Conservation (phyloP, 768 basidiomycete species). For the Podaxis carcinomalis region DNA sequence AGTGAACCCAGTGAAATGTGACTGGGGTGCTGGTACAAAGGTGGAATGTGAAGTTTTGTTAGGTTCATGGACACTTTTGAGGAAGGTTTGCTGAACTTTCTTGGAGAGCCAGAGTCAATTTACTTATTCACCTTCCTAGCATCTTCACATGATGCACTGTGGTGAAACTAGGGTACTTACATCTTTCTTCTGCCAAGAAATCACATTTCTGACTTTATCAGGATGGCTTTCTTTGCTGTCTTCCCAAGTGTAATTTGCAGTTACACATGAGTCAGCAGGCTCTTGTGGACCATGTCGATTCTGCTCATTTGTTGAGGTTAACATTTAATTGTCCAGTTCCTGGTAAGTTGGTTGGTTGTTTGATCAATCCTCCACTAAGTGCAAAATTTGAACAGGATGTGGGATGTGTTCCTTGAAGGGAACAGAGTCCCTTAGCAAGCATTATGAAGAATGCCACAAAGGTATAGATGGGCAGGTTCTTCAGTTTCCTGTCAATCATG, state of each 20-base stretch:
- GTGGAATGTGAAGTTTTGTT: slow-evolving; percentile 19
- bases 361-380: not conserved
- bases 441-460: not conserved
- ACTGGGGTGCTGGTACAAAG: slow-evolving; percentile 21
- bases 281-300: slow-evolving; percentile 20
- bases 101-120: not conserved
- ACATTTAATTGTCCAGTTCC: slow-evolving; percentile 22
- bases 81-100: slow-evolving; percentile 20
- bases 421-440: not conserved
- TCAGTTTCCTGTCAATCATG: not conserved
- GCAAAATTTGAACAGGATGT: not conserved
- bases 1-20: slow-evolving; percentile 20
- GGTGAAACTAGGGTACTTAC: not conserved
- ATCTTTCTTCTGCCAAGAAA: not conserved
- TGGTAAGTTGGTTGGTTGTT: slow-evolving; percentile 15
- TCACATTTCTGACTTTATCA: not conserved
- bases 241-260: slow-evolving; percentile 20
- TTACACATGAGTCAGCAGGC: slow-evolving; percentile 15
- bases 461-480: not conserved
- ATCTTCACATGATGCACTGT: not conserved
- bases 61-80: slow-evolving; percentile 24
- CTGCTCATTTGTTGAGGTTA: slow-evolving; percentile 22
- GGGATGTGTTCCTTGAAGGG: not conserved
- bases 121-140: not conserved
- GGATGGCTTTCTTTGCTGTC: slow-evolving; percentile 14